Evolutionary conservation across 129 eudicot genomes (phyloP), one percentile per base, ranked within the genome.

Genomic region (Tagetes erecta): DNA sequence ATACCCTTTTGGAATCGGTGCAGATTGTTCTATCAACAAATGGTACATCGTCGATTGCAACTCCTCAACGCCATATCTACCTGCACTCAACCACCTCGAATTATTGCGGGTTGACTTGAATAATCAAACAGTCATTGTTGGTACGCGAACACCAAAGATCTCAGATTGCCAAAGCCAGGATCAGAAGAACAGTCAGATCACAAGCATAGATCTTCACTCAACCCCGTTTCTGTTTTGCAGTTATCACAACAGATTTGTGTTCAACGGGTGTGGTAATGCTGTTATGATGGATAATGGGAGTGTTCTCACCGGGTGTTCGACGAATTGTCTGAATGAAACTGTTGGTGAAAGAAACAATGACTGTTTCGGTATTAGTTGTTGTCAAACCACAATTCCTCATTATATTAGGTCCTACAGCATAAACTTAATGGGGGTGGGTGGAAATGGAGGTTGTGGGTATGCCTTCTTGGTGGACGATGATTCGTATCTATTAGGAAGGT

Each of bases 251-350:
- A 10, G 65, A 59, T 59, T 59, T 34, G 40, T 59, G 6, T 59
- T 59, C 1, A 6, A 59, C 8, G 65, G 65, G 14, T 59, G 65
- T 59, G 65, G 65, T 59, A 59, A 34, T 3, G 65, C 40, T 10
- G 65, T 59, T 33, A 59, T 59, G 65, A 59, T 59, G 65, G 65
- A 35, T 59, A 9, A 59, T 8, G 20, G 65, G 41, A 34, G 65
- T 33, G 65, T 59, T 6, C 65, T 59, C n/a, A 59, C 65, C n/a
- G 65, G 65, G n/a, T 59, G 65, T 34, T 59, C 65, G 0, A 59
- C 65, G 4, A 8, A 36, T 59, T 59, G 65, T 34, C 14, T 9
- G 7, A 59, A 33, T 3, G 40, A 59, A 3, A 33, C 39, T 33
- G 65, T 59, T 33, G 3, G 40, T 10, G 65, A 59, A 59, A 33